Conservation (phyloP, 305 asterid species). For the Fraxinus greggii region DNA sequence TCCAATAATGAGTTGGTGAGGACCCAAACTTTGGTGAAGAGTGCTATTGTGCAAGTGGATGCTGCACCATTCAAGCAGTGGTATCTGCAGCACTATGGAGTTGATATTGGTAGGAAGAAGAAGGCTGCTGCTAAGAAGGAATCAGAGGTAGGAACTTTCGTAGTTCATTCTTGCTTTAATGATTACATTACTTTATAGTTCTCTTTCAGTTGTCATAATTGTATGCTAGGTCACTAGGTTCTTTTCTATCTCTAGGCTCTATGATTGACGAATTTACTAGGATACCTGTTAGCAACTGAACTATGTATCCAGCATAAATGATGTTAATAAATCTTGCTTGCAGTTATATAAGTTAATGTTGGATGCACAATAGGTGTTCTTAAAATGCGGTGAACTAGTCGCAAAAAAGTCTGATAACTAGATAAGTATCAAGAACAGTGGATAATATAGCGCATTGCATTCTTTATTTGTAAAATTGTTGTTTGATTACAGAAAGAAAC, state of each 20-base stretch:
- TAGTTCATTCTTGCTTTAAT: neutral
- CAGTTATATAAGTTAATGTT: neutral
- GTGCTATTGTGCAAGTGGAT: constrained; percentile 17
- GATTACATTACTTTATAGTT: neutral
- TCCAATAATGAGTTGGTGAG: constrained; percentile 13
- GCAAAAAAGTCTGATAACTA: too few relatives aligned
- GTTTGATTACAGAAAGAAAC: neutral
- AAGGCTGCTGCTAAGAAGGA: constrained; percentile 13
- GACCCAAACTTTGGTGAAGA: constrained; percentile 16
- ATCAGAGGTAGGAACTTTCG: neutral
- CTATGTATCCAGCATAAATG: neutral
- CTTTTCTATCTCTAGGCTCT: neutral
- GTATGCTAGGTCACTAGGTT: neutral
- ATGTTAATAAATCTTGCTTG: neutral
- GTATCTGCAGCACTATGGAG: constrained; percentile 21
- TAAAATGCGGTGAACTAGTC: neutral
- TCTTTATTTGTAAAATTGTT: neutral
- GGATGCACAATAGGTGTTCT: neutral
- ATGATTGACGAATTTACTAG: neutral
- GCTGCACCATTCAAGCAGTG: constrained; percentile 19
- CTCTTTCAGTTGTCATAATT: neutral
- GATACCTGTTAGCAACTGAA: neutral
- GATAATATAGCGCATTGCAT: neutral
- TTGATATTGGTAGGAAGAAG: constrained; percentile 20
- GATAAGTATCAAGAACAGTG: neutral